Conservation (phyloP, 352 stramenopile species). For the Thalassiosira hispida region DNA sequence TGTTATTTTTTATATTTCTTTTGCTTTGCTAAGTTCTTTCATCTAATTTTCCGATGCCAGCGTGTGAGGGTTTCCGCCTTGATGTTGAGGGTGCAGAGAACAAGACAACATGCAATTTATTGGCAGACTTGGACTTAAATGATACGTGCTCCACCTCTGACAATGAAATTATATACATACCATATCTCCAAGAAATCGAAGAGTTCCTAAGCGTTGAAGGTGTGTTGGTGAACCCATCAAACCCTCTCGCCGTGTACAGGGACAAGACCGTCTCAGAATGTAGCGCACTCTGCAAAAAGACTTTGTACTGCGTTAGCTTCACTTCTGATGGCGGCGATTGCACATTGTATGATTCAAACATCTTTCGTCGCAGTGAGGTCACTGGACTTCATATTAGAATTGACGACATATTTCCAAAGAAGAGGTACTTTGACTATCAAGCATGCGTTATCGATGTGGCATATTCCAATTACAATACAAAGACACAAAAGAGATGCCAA, state of each 20-base stretch:
- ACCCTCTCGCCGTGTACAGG: not conserved
- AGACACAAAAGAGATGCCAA: constrained; percentile 15
- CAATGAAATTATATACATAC: constrained; percentile 18
- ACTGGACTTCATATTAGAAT: constrained; percentile 10
- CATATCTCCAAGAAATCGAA: not conserved
- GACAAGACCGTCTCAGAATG: constrained; percentile 11
- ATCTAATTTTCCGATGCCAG: not conserved
- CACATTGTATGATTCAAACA: constrained; percentile 5
- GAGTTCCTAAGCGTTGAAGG: constrained; percentile 1
- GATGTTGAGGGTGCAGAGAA: not conserved
- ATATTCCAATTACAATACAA: constrained; percentile 19
- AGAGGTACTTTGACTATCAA: constrained; percentile 9
- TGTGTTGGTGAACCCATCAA: not conserved
- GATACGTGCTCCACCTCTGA: not conserved
- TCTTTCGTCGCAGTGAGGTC: not conserved
- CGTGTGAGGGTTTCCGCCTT: constrained; percentile 14
- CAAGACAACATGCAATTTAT: not conserved
- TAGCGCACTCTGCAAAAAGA: constrained; percentile 7
- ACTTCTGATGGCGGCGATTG: not conserved
- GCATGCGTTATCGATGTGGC: not conserved
- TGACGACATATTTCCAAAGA: constrained; percentile 25
- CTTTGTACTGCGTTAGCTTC: constrained; percentile 17
- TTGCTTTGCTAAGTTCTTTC: not conserved
- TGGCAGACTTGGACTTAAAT: constrained; percentile 16
- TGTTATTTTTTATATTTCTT: not conserved